Conservation (phyloP, 2,329 filamentous ascomycete genomes). For the Trichophyton schoenleinii region DNA sequence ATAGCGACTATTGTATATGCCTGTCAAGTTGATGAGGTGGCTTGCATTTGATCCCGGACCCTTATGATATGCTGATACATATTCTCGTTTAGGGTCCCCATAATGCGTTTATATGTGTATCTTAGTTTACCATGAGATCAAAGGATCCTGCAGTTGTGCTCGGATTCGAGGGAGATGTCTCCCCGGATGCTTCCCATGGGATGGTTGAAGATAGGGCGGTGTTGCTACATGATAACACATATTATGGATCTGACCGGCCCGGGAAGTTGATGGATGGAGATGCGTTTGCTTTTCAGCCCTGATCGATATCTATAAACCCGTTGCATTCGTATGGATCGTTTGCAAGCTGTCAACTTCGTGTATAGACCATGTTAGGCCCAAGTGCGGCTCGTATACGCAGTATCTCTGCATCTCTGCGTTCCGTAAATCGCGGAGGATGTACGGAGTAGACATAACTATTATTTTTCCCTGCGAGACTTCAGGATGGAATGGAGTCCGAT, state of each 20-base stretch:
- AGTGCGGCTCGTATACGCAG: slow-evolving; percentile 1
- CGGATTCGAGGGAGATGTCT: neutral
- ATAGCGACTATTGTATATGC: neutral
- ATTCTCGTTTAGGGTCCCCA: neutral
- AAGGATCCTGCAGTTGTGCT: neutral
- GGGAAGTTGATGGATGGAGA: neutral
- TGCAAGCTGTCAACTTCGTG: neutral
- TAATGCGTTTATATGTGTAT: neutral
- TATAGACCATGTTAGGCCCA: neutral
- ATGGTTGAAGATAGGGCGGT: neutral
- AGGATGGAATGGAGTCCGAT: neutral
- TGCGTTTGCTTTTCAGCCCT: neutral
- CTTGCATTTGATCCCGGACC: neutral
- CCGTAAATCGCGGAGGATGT: neutral
- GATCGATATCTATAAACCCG: neutral
- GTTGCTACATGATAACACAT: neutral
- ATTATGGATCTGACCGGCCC: neutral
- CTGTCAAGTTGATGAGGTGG: neutral
- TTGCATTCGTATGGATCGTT: neutral
- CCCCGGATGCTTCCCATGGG: neutral
- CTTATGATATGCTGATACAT: neutral
- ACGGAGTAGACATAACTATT: neutral
- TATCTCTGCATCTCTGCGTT: neutral
- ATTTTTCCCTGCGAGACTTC: neutral
- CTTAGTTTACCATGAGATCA: neutral